Evolutionary conservation across 768 basidiomycete genomes (phyloP).

Genomic region (Tricholoma matsutake): DNA sequence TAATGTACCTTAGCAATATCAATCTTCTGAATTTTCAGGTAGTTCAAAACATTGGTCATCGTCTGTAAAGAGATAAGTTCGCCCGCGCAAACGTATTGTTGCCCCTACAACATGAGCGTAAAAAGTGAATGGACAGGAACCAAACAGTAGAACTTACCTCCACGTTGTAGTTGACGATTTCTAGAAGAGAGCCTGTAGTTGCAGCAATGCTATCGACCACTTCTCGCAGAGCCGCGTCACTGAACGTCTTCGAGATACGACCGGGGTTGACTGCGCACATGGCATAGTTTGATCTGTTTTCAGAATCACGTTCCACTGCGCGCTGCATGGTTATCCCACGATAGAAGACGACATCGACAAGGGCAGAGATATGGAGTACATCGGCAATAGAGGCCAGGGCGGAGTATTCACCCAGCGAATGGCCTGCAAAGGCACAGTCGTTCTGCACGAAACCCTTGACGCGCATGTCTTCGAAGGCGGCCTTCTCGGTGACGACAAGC

Average conservation of each 20-base stretch:
- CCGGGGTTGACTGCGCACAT: conserved; percentile 99
- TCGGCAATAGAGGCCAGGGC: conserved; percentile 97
- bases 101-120: conserved; percentile 55
- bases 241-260: conserved; percentile 92
- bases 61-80: conserved; percentile 92
- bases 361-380: conserved; percentile 89
- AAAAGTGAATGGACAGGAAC: neutral
- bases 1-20: conserved; percentile 77
- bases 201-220: conserved; percentile 90
- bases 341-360: conserved; percentile 99
- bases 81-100: conserved; percentile 99
- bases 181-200: conserved; percentile 76
- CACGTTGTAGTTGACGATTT: conserved; percentile 97
- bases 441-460: conserved; percentile 92
- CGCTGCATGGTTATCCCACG: conserved; percentile 99
- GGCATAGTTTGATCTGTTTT: conserved; percentile 93
- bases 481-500: conserved; percentile 96
- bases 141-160: conserved; percentile 49
- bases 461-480: conserved; percentile 98
- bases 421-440: conserved; percentile 93
- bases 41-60: conserved; percentile 94
- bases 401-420: conserved; percentile 98
- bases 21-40: conserved; percentile 93
- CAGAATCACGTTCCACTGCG: conserved; percentile 91
- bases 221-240: conserved; percentile 92